Base-by-base conservation (phyloP, 1,139 yeast genomes). In the Citeromyces siamensis region DNA sequence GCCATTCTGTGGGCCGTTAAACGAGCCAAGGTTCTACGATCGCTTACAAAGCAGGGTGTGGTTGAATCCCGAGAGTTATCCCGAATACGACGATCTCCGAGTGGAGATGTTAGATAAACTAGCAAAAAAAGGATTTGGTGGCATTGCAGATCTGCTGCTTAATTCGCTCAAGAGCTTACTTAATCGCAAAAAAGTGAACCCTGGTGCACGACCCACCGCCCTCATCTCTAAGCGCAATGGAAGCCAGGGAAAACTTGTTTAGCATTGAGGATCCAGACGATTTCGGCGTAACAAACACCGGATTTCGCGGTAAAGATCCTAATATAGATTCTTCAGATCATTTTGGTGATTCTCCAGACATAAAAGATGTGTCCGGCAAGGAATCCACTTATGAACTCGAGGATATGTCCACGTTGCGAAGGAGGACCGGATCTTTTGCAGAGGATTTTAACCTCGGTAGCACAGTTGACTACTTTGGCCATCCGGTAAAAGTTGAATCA, bases 1-100 rank as follows among this genome's bases (percentile, higher is more conserved):
- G 3, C 51, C 75, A 23, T 67, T 68, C 37, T 62, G 62, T 8
- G 75, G 75, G 0, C 75, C 75, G 0, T 48, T 68, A 7, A 59
- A 64, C 19, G 48, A 47, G 32, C 20, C 23, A 3, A 45, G 46
- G 19, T 51, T 47, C 36, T 22, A 38, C 19, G 33, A 35, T 5
- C 37, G 50, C 12, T 12, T 37, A 2, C 16, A 26, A 12, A 26
- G 17, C 5, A 12, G 10, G 13, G 16, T 14, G 13, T 19, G 22
- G 16, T 14, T 32, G n/a, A 32, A 22, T 12, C 14, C 22, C 22
- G 26, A 32, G 16, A 20, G 8, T 6, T 32, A 18, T 9, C n/a
- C 20, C 33, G 19, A 32, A 29, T 66, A 58, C 44, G 68, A 64
- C 13, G 62, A 58, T 12, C 41, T 68, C 26, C 59, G 63, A 39